phyloP scores from a whole-genome alignment of 2,329 filamentous ascomycete species.

The Metarhizium album region DNA sequence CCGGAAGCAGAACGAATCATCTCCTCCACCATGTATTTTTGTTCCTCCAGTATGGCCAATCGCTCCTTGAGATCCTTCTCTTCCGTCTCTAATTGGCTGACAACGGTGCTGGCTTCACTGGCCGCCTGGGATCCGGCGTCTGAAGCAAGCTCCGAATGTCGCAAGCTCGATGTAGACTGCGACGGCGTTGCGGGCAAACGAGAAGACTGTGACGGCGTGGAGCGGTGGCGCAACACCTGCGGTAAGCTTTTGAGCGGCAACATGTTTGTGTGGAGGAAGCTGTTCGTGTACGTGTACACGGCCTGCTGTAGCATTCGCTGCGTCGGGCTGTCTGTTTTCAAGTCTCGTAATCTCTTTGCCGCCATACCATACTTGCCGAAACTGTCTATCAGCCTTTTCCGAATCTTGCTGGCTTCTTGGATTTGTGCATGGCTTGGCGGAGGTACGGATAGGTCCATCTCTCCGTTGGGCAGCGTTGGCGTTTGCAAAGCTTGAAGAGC shows the following conservation, averaged over 20 bases:
- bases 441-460: conserved; percentile 27
- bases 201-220: conserved; percentile 18
- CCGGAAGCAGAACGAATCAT: conserved; percentile 74
- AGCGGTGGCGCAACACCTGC: conserved; percentile 44
- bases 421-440: conserved; percentile 55
- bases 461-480: conserved; percentile 27
- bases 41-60: conserved; percentile 79
- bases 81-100: conserved; percentile 60
- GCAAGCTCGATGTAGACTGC: conserved; percentile 26
- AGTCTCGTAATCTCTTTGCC: conserved; percentile 68
- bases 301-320: conserved; percentile 70
- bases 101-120: conserved; percentile 42
- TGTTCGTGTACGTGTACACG: conserved; percentile 70
- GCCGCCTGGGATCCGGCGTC: conserved; percentile 33
- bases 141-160: conserved; percentile 36
- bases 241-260: conserved; percentile 70
- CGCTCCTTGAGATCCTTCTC: conserved; percentile 73
- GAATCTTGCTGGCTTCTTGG: conserved; percentile 75
- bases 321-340: conserved; percentile 60
- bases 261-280: conserved; percentile 84
- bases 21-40: conserved; percentile 76
- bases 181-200: conserved; percentile 25
- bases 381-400: conserved; percentile 80
- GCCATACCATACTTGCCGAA: conserved; percentile 81
- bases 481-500: conserved; percentile 60